Evolutionary conservation across 306 rosid species (phyloP).

Genomic region (Quillaja saponaria): DNA sequence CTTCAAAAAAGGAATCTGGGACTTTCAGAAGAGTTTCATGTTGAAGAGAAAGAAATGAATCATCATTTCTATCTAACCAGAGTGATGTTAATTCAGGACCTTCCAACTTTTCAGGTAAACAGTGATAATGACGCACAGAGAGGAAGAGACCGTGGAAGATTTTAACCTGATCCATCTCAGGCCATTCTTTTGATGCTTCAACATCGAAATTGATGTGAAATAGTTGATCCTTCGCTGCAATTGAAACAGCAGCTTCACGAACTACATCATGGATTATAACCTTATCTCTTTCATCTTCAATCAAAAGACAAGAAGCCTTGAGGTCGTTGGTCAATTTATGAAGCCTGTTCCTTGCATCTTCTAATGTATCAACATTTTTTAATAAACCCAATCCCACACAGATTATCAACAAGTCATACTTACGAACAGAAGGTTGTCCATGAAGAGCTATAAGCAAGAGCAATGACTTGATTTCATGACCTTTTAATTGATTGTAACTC

Average conservation of each 20-base stretch:
- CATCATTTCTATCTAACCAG: accelerated
- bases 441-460: too few relatives aligned
- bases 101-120: conserved; percentile 4
- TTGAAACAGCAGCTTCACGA: conserved; percentile 1
- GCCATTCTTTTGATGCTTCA: neutral
- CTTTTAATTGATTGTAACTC: neutral
- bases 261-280: conserved; percentile 20
- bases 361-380: neutral
- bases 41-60: too few relatives aligned
- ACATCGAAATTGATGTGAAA: accelerated
- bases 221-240: conserved; percentile 1
- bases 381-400: conserved; percentile 19
- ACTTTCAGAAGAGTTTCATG: accelerated
- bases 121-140: accelerated
- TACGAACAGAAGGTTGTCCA: accelerated
- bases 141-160: neutral
- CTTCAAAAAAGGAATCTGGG: conserved; percentile 2
- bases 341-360: neutral
- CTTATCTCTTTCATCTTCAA: accelerated
- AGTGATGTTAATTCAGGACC: neutral
- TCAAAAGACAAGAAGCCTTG: neutral
- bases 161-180: neutral
- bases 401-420: neutral
- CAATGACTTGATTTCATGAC: too few relatives aligned
- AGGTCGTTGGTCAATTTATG: neutral